Conservation (phyloP, 495 filamentous ascomycete genomes). For the Aspergillus ostianus region DNA sequence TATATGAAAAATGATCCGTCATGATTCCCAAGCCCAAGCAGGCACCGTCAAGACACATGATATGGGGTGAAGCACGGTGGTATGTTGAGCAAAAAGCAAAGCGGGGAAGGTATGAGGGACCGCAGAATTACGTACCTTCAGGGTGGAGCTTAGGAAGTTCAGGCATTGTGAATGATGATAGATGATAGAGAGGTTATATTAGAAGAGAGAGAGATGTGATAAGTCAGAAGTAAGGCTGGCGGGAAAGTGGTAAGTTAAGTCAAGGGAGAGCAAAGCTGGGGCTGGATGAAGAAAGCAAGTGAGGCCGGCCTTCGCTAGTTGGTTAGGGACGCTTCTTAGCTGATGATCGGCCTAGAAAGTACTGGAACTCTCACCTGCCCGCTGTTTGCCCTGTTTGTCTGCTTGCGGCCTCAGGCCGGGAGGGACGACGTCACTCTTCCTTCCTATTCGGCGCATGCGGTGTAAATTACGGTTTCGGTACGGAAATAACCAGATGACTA, state of each 20-base stretch:
- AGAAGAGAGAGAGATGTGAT: constrained; percentile 1
- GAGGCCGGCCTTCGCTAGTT: constrained; percentile 1
- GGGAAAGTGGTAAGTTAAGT: constrained; percentile 1
- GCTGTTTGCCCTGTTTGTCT: constrained; percentile 39
- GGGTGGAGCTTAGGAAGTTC: constrained; percentile 31
- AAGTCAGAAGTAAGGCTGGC: not conserved
- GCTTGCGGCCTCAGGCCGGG: constrained; percentile 21
- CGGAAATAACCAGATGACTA: not conserved
- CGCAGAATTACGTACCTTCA: constrained; percentile 39
- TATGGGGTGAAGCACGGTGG: not conserved
- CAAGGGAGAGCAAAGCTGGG: constrained; percentile 11
- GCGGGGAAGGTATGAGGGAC: constrained; percentile 37
- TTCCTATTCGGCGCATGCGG: constrained; percentile 13
- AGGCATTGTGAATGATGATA: constrained; percentile 26
- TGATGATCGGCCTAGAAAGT: constrained; percentile 36
- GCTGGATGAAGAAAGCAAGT: constrained; percentile 9
- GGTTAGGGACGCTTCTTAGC: constrained; percentile 16
- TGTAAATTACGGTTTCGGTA: not conserved
- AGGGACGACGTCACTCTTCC: constrained; percentile 1
- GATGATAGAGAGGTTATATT: constrained; percentile 2
- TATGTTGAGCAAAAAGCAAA: constrained; percentile 14
- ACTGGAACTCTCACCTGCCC: constrained; percentile 32
- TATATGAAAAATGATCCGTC: not conserved
- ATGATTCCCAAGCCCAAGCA: not conserved
- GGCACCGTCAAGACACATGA: not conserved